Evolutionary conservation across 2,329 filamentous ascomycete species (phyloP).

Genomic region (Biscogniauxia sp.): DNA sequence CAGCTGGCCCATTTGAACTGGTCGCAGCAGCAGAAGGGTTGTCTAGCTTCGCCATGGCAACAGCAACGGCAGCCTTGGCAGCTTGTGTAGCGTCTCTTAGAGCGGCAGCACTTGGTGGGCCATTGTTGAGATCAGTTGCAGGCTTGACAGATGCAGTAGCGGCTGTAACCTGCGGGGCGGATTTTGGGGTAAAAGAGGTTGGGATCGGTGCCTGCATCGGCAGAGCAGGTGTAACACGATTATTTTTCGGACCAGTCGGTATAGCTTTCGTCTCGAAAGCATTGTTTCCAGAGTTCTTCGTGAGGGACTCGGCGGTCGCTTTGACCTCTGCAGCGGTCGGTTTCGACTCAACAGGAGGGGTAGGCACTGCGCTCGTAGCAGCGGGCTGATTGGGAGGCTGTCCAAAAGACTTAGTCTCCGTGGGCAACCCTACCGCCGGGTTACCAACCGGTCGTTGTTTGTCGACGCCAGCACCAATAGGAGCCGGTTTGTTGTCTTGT

Average conservation of each 20-base stretch:
- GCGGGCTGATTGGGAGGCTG: slow-evolving; percentile 46
- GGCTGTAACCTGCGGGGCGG: slow-evolving; percentile 29
- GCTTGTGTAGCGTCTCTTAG: slow-evolving; percentile 70
- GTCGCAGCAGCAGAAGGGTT: slow-evolving; percentile 27
- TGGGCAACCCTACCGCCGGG: slow-evolving; percentile 45
- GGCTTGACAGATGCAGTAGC: slow-evolving; percentile 35
- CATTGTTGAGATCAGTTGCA: slow-evolving; percentile 36
- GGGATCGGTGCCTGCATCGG: slow-evolving; percentile 54
- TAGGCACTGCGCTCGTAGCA: slow-evolving; percentile 48
- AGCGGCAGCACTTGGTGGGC: slow-evolving; percentile 37
- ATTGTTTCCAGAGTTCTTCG: slow-evolving; percentile 34
- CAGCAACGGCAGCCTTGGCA: slow-evolving; percentile 74
- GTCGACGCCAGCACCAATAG: slow-evolving; percentile 51
- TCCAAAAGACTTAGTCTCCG: slow-evolving; percentile 52
- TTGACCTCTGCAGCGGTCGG: slow-evolving; percentile 55
- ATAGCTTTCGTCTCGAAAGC: slow-evolving; percentile 37
- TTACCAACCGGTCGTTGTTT: slow-evolving; percentile 45
- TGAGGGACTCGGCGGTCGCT: slow-evolving; percentile 52
- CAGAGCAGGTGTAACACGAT: slow-evolving; percentile 63
- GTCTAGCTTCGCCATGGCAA: slow-evolving; percentile 72
- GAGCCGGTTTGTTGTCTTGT: slow-evolving; percentile 45
- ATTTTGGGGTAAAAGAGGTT: slow-evolving; percentile 18
- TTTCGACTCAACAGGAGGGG: slow-evolving; percentile 67
- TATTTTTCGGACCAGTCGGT: slow-evolving; percentile 48
- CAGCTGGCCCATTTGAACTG: slow-evolving; percentile 21